These are phyloP conservation scores for Cryphonectria japonica DNA, from an alignment of 2,329 filamentous ascomycete genomes.

Conservation along the genomic window DNA sequence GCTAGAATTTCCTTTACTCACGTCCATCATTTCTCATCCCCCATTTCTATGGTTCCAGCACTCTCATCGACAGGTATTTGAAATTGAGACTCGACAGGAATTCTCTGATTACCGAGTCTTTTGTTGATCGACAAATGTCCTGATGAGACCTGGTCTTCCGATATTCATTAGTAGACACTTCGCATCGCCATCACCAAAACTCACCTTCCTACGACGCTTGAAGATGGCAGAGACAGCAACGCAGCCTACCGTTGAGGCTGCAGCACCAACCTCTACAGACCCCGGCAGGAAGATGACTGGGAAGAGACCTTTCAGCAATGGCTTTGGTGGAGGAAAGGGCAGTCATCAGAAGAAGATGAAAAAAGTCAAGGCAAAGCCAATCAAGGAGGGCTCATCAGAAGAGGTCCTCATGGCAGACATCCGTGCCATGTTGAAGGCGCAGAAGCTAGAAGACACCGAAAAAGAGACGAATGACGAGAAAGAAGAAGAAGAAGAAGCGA, in stretches of 20 bases:
- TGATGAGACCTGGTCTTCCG: neutral
- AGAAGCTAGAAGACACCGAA: slow-evolving; percentile 40
- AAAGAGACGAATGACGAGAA: slow-evolving; percentile 37
- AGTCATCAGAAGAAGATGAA: slow-evolving; percentile 55
- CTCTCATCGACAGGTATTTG: neutral
- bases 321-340: slow-evolving; percentile 9
- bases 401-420: slow-evolving; percentile 70
- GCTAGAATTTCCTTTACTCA: slow-evolving; percentile 18
- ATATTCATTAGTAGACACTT: slow-evolving; percentile 14
- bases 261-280: slow-evolving; percentile 11
- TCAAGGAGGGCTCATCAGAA: slow-evolving; percentile 65
- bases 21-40: neutral
- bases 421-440: slow-evolving; percentile 53
- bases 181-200: slow-evolving; percentile 6
- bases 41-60: neutral
- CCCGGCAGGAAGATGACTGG: neutral
- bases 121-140: neutral
- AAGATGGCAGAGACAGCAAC: slow-evolving; percentile 16
- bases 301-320: slow-evolving; percentile 23
- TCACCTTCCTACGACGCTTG: neutral
- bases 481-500: slow-evolving; percentile 34
- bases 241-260: slow-evolving; percentile 15
- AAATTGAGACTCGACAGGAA: neutral
- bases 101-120: neutral
- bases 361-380: slow-evolving; percentile 57